Evolutionary conservation across 2,329 filamentous ascomycete genomes (phyloP).

Genomic region (Penicillium sp.): DNA sequence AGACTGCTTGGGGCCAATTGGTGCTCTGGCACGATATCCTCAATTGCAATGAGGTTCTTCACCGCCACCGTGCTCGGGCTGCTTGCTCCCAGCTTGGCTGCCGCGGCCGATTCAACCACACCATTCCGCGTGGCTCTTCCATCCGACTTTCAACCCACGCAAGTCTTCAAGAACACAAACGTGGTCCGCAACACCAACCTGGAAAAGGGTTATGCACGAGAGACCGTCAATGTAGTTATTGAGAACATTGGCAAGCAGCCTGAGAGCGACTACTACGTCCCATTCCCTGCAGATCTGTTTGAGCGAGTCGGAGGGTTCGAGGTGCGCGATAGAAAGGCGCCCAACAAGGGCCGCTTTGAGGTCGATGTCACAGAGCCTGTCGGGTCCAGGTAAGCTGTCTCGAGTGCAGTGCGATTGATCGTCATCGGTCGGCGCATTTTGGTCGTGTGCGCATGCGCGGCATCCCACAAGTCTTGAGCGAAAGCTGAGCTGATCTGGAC

Average conservation of each 20-base stretch:
- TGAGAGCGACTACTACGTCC: conserved; percentile 85
- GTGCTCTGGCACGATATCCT: conserved; percentile 24
- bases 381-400: conserved; percentile 43
- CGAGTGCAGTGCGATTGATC: conserved; percentile 46
- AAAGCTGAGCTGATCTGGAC: conserved; percentile 5
- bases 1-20: conserved; percentile 16
- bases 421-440: background rate
- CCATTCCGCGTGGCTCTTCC: conserved; percentile 33
- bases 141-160: conserved; percentile 67
- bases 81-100: conserved; percentile 31
- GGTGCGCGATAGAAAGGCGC: conserved; percentile 85
- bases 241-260: conserved; percentile 76
- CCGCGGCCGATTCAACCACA: conserved; percentile 24
- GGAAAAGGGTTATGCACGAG: conserved; percentile 86
- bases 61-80: conserved; percentile 33
- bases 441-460: background rate
- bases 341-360: conserved; percentile 59
- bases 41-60: conserved; percentile 38
- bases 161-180: conserved; percentile 91
- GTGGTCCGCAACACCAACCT: conserved; percentile 83
- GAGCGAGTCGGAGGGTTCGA: conserved; percentile 77
- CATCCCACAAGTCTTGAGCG: background rate
- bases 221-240: conserved; percentile 88
- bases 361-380: conserved; percentile 64
- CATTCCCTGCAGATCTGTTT: conserved; percentile 72